These are phyloP conservation scores for Phytophthora rubi DNA, from an alignment of 352 stramenopile species.

Conservation along the genomic window DNA sequence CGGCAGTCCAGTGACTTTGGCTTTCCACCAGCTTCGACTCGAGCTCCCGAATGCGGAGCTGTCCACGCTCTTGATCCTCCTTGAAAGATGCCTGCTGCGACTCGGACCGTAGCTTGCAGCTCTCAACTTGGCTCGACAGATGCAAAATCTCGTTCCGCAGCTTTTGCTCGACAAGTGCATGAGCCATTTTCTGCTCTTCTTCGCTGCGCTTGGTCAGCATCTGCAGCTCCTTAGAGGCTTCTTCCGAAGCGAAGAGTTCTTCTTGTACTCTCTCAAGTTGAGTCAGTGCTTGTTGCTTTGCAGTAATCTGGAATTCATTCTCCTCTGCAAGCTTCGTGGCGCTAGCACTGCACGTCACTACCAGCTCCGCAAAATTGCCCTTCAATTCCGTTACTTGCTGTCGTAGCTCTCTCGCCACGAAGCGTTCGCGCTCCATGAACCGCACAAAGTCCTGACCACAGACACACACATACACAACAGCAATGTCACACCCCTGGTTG, in stretches of 20 bases:
- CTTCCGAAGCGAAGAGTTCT: constrained; percentile 27
- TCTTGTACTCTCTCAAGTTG: constrained; percentile 31
- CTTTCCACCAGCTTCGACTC: constrained; percentile 43
- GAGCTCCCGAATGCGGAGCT: constrained; percentile 45
- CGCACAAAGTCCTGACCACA: constrained; percentile 55
- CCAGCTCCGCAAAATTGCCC: constrained; percentile 41
- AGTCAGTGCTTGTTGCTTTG: constrained; percentile 12
- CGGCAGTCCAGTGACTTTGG: constrained; percentile 43
- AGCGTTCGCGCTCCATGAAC: constrained; percentile 73
- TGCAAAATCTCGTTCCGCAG: constrained; percentile 70
- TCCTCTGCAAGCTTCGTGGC: constrained; percentile 36
- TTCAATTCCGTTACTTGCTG: constrained; percentile 50
- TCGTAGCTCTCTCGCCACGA: constrained; percentile 44
- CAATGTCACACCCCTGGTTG: background rate
- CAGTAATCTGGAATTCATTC: constrained; percentile 14
- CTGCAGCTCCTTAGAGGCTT: constrained; percentile 33
- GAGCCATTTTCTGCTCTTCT: constrained; percentile 45
- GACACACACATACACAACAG: background rate
- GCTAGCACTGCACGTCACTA: constrained; percentile 15
- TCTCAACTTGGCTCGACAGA: constrained; percentile 61
- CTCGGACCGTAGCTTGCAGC: constrained; percentile 45
- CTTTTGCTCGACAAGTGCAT: constrained; percentile 63
- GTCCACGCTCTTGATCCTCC: constrained; percentile 36
- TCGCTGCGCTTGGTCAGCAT: constrained; percentile 32
- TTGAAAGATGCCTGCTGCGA: constrained; percentile 47